Conservation (phyloP, 768 basidiomycete genomes). For the Phaeolepiota aurea region DNA sequence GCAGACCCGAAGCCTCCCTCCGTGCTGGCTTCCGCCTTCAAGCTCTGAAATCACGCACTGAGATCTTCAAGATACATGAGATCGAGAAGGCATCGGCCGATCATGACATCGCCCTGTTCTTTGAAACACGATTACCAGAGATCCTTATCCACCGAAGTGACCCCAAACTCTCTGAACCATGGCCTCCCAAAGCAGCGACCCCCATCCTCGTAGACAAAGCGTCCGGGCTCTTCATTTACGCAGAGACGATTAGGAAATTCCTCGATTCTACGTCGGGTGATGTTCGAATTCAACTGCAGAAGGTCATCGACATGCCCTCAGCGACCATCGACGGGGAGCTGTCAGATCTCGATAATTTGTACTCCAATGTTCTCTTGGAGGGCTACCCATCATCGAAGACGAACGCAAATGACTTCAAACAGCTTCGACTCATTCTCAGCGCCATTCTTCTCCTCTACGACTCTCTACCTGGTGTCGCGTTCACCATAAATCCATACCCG, state of each 20-base stretch:
- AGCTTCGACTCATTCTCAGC: not conserved
- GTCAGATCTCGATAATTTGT: not conserved
- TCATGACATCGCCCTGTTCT: constrained; percentile 12
- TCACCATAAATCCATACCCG: constrained; percentile 5
- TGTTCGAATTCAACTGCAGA: not conserved
- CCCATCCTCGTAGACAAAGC: constrained; percentile 8
- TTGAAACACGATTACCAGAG: not conserved
- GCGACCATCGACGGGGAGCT: not conserved
- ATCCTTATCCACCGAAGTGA: constrained; percentile 1
- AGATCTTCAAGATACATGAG: constrained; percentile 16
- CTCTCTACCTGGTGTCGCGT: not conserved
- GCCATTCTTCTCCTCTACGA: not conserved
- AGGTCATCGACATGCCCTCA: not conserved
- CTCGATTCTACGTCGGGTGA: constrained; percentile 1
- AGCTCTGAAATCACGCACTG: not conserved
- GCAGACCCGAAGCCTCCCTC: constrained; percentile 4
- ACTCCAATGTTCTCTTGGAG: not conserved
- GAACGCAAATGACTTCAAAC: not conserved
- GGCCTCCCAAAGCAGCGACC: constrained; percentile 11
- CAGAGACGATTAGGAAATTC: constrained; percentile 11
- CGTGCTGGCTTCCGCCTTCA: constrained; percentile 3
- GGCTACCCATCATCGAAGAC: not conserved
- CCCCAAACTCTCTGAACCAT: constrained; percentile 6
- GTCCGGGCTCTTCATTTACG: constrained; percentile 13
- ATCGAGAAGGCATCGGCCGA: constrained; percentile 12